Conservation (phyloP, 2,329 filamentous ascomycete genomes). For the Dendryphion nanum region DNA sequence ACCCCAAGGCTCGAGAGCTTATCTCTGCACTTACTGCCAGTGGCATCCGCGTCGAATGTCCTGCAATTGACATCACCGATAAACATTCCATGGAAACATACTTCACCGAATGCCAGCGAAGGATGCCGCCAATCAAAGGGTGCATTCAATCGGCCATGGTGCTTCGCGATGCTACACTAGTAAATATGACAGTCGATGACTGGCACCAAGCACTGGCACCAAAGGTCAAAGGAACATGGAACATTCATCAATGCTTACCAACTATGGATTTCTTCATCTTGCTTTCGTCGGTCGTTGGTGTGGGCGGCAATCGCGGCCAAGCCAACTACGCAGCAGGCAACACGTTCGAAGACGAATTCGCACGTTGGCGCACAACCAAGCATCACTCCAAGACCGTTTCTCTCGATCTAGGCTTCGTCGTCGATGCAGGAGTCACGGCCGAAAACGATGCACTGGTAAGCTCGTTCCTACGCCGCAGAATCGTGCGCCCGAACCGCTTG, state of each 20-base stretch:
- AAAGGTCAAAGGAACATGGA: constrained; percentile 15
- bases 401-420: background rate
- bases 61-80: background rate
- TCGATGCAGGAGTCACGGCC: background rate
- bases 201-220: constrained; percentile 3
- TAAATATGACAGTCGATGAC: constrained; percentile 12
- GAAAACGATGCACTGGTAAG: constrained; percentile 4
- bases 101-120: background rate
- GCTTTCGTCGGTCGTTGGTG: constrained; percentile 1
- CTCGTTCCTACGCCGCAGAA: background rate
- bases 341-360: constrained; percentile 1
- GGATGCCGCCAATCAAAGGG: constrained; percentile 1
- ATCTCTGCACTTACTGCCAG: background rate
- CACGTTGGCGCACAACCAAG: background rate
- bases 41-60: background rate
- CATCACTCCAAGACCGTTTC: background rate
- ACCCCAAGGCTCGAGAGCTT: background rate
- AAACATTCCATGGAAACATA: background rate
- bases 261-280: constrained; percentile 2
- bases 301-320: background rate
- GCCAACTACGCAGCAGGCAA: constrained; percentile 1
- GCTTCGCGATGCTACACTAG: background rate
- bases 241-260: background rate
- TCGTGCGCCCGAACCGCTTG: background rate
- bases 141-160: constrained; percentile 1